phyloP scores from a whole-genome alignment of 1,139 yeast genomes.

The Candida pseudoviswanathii region DNA sequence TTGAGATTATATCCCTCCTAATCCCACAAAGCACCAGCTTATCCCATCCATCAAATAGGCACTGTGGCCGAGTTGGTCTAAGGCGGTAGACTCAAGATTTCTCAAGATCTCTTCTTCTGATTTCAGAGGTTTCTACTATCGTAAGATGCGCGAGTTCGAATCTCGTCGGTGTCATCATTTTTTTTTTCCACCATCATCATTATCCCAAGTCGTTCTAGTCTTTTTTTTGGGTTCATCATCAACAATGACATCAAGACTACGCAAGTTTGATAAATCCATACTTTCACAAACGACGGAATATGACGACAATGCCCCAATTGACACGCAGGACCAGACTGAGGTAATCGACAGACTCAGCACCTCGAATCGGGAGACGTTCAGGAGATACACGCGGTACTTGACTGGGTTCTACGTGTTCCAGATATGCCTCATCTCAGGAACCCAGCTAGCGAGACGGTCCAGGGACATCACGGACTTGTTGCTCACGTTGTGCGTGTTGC shows the following conservation, averaged over 20 bases:
- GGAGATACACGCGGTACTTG: neutral
- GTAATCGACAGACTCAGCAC: constrained; percentile 1
- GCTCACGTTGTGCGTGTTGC: neutral
- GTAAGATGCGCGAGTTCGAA: constrained; percentile 6
- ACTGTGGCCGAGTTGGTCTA: constrained; percentile 7
- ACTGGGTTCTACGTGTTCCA: neutral
- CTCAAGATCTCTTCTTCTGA: neutral
- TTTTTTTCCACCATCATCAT: neutral
- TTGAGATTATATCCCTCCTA: no score
- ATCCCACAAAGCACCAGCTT: neutral
- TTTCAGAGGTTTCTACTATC: constrained; percentile 5
- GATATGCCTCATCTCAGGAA: neutral
- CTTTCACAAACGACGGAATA: neutral
- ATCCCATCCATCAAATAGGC: neutral
- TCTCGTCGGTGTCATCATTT: constrained; percentile 5
- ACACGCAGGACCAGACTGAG: constrained; percentile 1
- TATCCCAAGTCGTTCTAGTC: no score
- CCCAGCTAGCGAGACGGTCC: neutral
- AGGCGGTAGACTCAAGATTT: constrained; percentile 5
- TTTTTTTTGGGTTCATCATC: no score
- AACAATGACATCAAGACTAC: constrained; percentile 2
- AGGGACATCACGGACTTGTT: neutral
- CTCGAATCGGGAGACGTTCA: neutral
- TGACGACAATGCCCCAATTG: neutral
- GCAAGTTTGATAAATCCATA: constrained; percentile 4